Evolutionary conservation across 495 filamentous ascomycete species (phyloP).

Genomic region (Patellaria atrata): DNA sequence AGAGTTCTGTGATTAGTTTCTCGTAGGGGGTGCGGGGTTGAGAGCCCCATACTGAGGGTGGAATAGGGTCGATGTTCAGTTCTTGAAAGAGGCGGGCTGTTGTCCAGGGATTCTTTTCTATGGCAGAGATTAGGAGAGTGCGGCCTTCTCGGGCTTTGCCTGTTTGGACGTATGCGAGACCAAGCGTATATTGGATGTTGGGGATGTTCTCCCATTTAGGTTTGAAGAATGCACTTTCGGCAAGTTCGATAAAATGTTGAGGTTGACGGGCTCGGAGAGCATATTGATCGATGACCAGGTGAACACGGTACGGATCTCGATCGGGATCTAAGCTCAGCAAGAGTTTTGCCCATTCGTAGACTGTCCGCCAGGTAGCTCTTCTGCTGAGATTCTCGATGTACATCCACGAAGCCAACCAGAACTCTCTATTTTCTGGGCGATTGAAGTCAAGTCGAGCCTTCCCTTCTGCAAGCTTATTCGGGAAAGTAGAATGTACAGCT

Average conservation of each 20-base stretch:
- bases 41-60: slow-evolving; percentile 68
- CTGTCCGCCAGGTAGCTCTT: slow-evolving; percentile 88
- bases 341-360: slow-evolving; percentile 84
- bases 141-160: slow-evolving; percentile 50
- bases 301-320: slow-evolving; percentile 69
- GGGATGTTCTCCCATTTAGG: slow-evolving; percentile 27
- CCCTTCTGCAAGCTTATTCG: slow-evolving; percentile 57
- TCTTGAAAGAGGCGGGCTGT: slow-evolving; percentile 62
- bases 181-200: slow-evolving; percentile 13
- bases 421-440: slow-evolving; percentile 73
- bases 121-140: slow-evolving; percentile 46
- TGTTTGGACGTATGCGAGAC: slow-evolving; percentile 51
- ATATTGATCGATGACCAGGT: slow-evolving; percentile 64
- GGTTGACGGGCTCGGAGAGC: slow-evolving; percentile 68
- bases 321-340: slow-evolving; percentile 58
- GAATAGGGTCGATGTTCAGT: slow-evolving; percentile 54
- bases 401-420: slow-evolving; percentile 80
- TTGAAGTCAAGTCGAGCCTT: slow-evolving; percentile 65
- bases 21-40: slow-evolving; percentile 53
- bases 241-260: slow-evolving; percentile 58
- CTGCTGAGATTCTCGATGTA: slow-evolving; percentile 70
- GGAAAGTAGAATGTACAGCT: slow-evolving; percentile 66
- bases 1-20: slow-evolving; percentile 60
- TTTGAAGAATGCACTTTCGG: slow-evolving; percentile 41
- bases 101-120: slow-evolving; percentile 67